Base-by-base conservation (phyloP, 495 filamentous ascomycete species). In the Cercophora sp. region DNA sequence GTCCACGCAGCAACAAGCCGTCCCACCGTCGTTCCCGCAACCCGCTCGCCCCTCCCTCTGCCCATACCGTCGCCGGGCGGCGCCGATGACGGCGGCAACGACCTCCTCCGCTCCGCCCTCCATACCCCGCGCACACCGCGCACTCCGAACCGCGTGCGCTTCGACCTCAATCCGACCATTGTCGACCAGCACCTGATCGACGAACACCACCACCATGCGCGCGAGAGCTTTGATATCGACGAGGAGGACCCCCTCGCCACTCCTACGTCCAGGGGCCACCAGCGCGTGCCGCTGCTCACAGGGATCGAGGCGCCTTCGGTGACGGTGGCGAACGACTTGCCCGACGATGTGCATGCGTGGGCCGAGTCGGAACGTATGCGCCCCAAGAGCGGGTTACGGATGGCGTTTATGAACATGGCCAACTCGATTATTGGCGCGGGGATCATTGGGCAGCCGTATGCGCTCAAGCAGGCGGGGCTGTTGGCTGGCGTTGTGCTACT, bases 351-450 rank as follows among this genome's bases (percentile, higher is more conserved):
- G 9, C 54, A 71, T 16, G 57, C 61, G 8, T 72, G 72, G 71
- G 68, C 69, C 5, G 69, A 70, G 48, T 60, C 63, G 9, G 76
- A 80, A 54, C 70, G 63, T 0, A 45, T 54, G 8, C 67, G 79
- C 8, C 79, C 79, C 19, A 78, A 77, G 59, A 73, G 67, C 5
- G 74, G 73, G 0, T 46, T 81, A 31, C 52, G 69, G 3, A 66
- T 67, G 16, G 79, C 79, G 8, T 97, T 98, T 57, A 96, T 96
- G 89, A 98, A 98, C 69, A 98, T 98, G 93, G 91, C 91, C 37
- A 98, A 98, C 67, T 90, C 85, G 56, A 98, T 98, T 60, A 97
- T 98, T 68, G 93, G 93, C 9, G 93, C 93, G 3, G 93, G 93
- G 1, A 98, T 98, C 59, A 97, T 98, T 64, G 93, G 89, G 2